These are phyloP conservation scores for Penicillium concentricum DNA, from an alignment of 2,329 filamentous ascomycete genomes.

Conservation along the genomic window DNA sequence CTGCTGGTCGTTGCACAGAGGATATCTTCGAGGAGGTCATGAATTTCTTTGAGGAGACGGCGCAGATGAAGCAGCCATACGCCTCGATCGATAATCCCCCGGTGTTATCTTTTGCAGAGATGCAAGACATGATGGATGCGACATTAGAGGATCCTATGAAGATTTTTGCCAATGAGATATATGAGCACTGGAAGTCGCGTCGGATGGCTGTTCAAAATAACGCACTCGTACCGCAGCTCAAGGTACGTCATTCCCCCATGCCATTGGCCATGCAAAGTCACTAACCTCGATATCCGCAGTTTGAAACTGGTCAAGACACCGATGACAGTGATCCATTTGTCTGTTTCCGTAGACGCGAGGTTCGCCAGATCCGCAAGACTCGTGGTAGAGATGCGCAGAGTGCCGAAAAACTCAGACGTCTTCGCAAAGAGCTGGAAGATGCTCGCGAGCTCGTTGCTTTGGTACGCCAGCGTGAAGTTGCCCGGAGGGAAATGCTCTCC, in stretches of 20 bases:
- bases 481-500: constrained; percentile 73
- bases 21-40: constrained; percentile 93
- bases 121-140: constrained; percentile 67
- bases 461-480: constrained; percentile 75
- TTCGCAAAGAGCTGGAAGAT: constrained; percentile 87
- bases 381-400: constrained; percentile 90
- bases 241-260: constrained; percentile 46
- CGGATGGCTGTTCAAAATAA: constrained; percentile 67
- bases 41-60: constrained; percentile 90
- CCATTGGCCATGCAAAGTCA: not conserved
- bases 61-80: constrained; percentile 79
- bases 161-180: constrained; percentile 71
- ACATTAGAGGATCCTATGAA: constrained; percentile 55
- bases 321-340: constrained; percentile 97
- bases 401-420: constrained; percentile 87
- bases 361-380: constrained; percentile 91
- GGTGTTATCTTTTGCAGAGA: constrained; percentile 69
- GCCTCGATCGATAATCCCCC: constrained; percentile 86
- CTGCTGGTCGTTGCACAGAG: constrained; percentile 67
- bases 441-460: constrained; percentile 76
- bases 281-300: constrained; percentile 44
- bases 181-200: constrained; percentile 82
- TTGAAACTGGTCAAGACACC: constrained; percentile 89
- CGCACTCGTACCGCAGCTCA: constrained; percentile 73
- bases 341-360: constrained; percentile 93